Evolutionary conservation across 1,284 basidiomycete species (phyloP).

Genomic region (Ganoderma resinaceum): DNA sequence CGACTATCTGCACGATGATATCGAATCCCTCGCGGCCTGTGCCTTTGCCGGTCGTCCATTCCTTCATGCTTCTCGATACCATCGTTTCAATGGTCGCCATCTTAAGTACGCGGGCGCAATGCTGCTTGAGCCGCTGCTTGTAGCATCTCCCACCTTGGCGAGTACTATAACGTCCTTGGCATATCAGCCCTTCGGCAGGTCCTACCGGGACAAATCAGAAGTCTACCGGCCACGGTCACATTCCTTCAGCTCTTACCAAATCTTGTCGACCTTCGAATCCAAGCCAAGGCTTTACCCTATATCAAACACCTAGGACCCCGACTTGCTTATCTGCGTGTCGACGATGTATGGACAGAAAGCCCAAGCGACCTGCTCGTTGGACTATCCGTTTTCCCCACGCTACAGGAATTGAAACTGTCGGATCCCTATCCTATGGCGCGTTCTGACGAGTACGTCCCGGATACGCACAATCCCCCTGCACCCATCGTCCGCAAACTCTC

Average conservation of each 20-base stretch:
- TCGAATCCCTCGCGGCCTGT: conserved; percentile 39
- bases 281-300: background rate
- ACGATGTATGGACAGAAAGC: background rate
- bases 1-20: conserved; percentile 43
- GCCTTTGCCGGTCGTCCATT: conserved; percentile 45
- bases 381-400: conserved; percentile 2
- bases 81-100: conserved; percentile 41
- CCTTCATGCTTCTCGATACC: conserved; percentile 42
- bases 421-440: background rate
- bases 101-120: background rate
- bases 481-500: conserved; percentile 9
- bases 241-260: conserved; percentile 4
- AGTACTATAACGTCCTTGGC: conserved; percentile 14
- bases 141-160: conserved; percentile 14
- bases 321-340: background rate
- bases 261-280: conserved; percentile 2
- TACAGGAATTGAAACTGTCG: conserved; percentile 11
- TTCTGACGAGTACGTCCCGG: background rate
- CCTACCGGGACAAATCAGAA: too few relatives aligned
- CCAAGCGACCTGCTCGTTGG: background rate
- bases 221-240: background rate
- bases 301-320: background rate
- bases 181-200: background rate
- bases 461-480: background rate
- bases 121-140: conserved; percentile 5